These are phyloP conservation scores for Boletus speciosus DNA, from an alignment of 768 basidiomycete species.

Conservation along the genomic window DNA sequence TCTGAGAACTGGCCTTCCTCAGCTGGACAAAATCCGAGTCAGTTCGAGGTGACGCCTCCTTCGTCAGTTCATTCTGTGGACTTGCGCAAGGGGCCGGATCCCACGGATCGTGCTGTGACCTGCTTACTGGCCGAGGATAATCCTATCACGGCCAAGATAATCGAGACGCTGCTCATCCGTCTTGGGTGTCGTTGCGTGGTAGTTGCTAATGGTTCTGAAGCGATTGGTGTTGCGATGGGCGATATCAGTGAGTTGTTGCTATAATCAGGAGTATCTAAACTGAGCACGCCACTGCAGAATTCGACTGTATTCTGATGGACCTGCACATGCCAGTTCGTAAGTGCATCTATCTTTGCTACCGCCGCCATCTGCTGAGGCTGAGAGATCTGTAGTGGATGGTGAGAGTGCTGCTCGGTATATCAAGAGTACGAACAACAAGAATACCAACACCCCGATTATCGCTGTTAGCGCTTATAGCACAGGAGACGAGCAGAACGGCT, in stretches of 20 bases:
- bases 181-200: conserved; percentile 95
- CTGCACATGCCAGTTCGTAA: conserved; percentile 90
- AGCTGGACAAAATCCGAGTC: conserved; percentile 47
- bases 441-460: conserved; percentile 88
- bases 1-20: conserved; percentile 72
- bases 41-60: conserved; percentile 64
- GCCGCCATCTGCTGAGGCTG: conserved; percentile 7
- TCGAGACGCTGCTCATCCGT: conserved; percentile 89
- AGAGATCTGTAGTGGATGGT: conserved; percentile 66
- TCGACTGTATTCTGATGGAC: conserved; percentile 95
- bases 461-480: conserved; percentile 88
- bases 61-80: conserved; percentile 87
- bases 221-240: conserved; percentile 94
- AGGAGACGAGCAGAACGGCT: conserved; percentile 60
- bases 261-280: neutral
- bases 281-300: conserved; percentile 51
- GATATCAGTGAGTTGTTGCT: conserved; percentile 77
- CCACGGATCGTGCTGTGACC: conserved; percentile 85
- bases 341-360: conserved; percentile 28
- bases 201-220: conserved; percentile 94
- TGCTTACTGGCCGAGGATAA: conserved; percentile 96
- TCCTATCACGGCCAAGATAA: conserved; percentile 96
- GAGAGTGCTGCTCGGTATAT: conserved; percentile 97
- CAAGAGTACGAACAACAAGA: conserved; percentile 94
- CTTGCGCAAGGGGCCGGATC: conserved; percentile 70